Evolutionary conservation across 2,329 filamentous ascomycete species (phyloP).

Genomic region (Aureobasidium uvarum): DNA sequence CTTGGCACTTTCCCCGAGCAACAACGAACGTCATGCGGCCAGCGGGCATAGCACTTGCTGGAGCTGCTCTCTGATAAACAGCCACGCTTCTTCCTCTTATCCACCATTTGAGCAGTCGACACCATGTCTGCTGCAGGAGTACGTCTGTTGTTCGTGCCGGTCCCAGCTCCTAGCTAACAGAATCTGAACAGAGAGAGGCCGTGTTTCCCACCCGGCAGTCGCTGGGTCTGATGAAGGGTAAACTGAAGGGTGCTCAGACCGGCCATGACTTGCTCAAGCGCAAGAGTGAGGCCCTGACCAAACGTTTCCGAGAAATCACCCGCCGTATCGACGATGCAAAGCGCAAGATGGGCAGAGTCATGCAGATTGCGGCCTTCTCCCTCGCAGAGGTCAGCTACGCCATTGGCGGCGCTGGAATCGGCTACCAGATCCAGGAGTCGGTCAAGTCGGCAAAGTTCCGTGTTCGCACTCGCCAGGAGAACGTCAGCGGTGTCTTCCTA

Average conservation of each 20-base stretch:
- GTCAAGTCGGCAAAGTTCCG: slow-evolving; percentile 91
- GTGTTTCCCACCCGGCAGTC: slow-evolving; percentile 98
- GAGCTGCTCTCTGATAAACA: neutral
- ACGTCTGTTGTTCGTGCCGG: slow-evolving; percentile 28
- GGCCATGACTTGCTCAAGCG: slow-evolving; percentile 94
- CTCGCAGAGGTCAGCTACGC: slow-evolving; percentile 97
- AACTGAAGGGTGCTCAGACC: slow-evolving; percentile 76
- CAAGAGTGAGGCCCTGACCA: slow-evolving; percentile 97
- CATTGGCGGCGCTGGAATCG: slow-evolving; percentile 82
- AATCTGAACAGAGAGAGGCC: slow-evolving; percentile 70
- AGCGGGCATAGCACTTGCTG: neutral
- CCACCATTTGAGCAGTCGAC: neutral
- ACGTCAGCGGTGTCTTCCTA: slow-evolving; percentile 93
- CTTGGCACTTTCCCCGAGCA: slow-evolving; percentile 23
- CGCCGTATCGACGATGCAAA: slow-evolving; percentile 97
- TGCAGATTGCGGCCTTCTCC: slow-evolving; percentile 98
- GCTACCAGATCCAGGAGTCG: slow-evolving; percentile 96
- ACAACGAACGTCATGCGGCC: slow-evolving; percentile 13
- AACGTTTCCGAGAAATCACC: slow-evolving; percentile 77
- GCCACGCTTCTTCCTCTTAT: neutral
- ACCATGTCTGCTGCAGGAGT: slow-evolving; percentile 47
- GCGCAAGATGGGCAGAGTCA: slow-evolving; percentile 97
- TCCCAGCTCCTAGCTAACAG: neutral
- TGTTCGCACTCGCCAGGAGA: slow-evolving; percentile 93
- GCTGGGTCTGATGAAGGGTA: slow-evolving; percentile 94